Percentiles rank a stretch among this genome's conserved stretches.
These are phyloP conservation scores for Lactarius trivialis DNA, from an alignment of 768 basidiomycete genomes.

Conservation along the genomic window DNA sequence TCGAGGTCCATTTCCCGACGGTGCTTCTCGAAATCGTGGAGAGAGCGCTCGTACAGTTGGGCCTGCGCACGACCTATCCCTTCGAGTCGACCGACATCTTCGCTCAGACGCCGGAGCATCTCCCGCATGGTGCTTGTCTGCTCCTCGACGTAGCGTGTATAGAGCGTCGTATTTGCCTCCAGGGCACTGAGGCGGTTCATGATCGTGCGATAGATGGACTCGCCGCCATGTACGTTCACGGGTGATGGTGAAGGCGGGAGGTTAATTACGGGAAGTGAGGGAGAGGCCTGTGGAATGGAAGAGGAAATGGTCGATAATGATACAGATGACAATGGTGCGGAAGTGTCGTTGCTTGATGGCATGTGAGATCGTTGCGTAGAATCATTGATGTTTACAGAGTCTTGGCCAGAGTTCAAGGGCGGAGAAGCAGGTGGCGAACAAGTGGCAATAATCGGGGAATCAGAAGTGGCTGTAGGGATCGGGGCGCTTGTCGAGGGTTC, in stretches of 20 bases:
- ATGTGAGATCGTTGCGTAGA: background rate
- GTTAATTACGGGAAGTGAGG: slow-evolving; percentile 1
- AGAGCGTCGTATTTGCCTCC: slow-evolving; percentile 82
- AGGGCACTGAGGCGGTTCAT: slow-evolving; percentile 86
- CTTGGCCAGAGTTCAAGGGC: background rate
- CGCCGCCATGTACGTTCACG: slow-evolving; percentile 36
- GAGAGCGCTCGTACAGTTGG: slow-evolving; percentile 53
- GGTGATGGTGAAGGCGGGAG: slow-evolving; percentile 20
- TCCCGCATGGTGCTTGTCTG: slow-evolving; percentile 73
- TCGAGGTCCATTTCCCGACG: slow-evolving; percentile 61
- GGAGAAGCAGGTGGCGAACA: background rate
- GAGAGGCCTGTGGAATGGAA: slow-evolving; percentile 6
- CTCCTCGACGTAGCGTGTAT: slow-evolving; percentile 82
- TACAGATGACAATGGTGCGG: slow-evolving; percentile 14
- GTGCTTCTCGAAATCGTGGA: slow-evolving; percentile 66
- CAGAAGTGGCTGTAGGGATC: background rate
- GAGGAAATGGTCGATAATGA: slow-evolving; percentile 5
- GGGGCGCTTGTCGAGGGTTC: slow-evolving; percentile 2
- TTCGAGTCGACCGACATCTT: slow-evolving; percentile 73
- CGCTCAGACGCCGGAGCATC: slow-evolving; percentile 64
- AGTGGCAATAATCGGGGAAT: background rate
- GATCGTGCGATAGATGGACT: slow-evolving; percentile 94
- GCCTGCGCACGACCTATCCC: slow-evolving; percentile 67
- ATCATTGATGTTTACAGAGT: background rate
- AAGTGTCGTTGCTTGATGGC: slow-evolving; percentile 2